Evolutionary conservation across 305 asterid species (phyloP).

Genomic region (Rubia balearica): DNA sequence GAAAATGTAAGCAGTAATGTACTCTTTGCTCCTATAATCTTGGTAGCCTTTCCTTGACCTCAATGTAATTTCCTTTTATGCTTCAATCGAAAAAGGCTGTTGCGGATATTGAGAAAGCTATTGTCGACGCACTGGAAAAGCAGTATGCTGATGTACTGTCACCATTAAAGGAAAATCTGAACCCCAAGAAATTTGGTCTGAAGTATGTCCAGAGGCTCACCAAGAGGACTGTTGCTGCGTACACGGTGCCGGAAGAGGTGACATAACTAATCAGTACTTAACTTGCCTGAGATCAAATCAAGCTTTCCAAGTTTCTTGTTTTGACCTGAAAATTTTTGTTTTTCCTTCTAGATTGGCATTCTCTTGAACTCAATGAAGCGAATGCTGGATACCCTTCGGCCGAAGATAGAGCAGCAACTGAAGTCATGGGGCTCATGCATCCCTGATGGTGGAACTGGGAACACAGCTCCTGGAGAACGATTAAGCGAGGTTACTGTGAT

Average conservation of each 20-base stretch:
- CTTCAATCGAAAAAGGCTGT: conserved; percentile 29
- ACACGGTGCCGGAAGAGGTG: conserved; percentile 42
- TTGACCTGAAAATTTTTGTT: background rate
- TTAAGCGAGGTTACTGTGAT: conserved; percentile 47
- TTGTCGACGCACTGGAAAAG: conserved; percentile 42
- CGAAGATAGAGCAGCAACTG: conserved; percentile 38
- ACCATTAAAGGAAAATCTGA: conserved; percentile 38
- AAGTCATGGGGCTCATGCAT: conserved; percentile 50
- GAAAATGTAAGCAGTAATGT: conserved; percentile 34
- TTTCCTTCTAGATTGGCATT: conserved; percentile 36
- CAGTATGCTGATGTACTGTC: conserved; percentile 50
- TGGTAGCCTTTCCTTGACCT: background rate
- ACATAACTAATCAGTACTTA: background rate
- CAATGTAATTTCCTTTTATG: background rate
- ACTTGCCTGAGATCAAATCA: conserved; percentile 7
- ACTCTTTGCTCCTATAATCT: background rate
- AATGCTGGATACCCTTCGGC: conserved; percentile 44
- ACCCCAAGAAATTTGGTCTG: conserved; percentile 41
- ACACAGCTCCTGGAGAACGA: conserved; percentile 42
- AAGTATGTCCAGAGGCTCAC: conserved; percentile 47
- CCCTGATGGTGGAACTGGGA: conserved; percentile 34
- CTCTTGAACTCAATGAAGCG: conserved; percentile 49
- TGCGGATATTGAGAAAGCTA: conserved; percentile 52
- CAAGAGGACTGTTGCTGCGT: conserved; percentile 34
- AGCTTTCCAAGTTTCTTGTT: background rate